These are phyloP conservation scores for Digitaria exilis DNA, from an alignment of 202 grass and related monocot genomes.

Conservation along the genomic window DNA sequence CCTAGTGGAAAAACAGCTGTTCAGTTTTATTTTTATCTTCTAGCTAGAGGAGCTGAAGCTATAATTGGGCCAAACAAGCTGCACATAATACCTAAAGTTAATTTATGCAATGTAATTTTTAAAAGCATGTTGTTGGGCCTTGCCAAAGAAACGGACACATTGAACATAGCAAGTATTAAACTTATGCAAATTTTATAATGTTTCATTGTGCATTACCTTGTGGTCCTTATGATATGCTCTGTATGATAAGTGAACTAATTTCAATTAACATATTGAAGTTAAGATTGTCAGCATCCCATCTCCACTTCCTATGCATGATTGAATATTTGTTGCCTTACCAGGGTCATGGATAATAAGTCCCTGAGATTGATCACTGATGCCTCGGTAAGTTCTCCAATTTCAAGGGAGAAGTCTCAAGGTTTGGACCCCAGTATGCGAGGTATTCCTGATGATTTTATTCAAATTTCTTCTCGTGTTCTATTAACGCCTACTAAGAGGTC, in stretches of 20 bases:
- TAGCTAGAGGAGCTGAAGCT: slow-evolving; percentile 30
- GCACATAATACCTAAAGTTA: not conserved
- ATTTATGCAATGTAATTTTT: not conserved
- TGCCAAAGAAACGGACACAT: slow-evolving; percentile 12
- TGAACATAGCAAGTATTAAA: slow-evolving; percentile 24
- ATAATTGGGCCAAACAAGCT: slow-evolving; percentile 13
- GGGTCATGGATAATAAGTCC: slow-evolving; percentile 96
- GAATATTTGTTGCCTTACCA: slow-evolving; percentile 47
- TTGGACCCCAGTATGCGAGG: slow-evolving; percentile 85
- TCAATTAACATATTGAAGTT: not conserved
- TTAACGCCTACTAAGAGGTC: slow-evolving; percentile 22
- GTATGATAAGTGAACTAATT: slow-evolving; percentile 18
- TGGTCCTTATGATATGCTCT: not conserved
- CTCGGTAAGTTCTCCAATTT: slow-evolving; percentile 86
- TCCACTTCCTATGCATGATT: slow-evolving; percentile 14
- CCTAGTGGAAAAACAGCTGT: not conserved
- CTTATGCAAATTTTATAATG: not conserved
- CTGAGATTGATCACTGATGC: slow-evolving; percentile 85
- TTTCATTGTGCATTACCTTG: slow-evolving; percentile 1
- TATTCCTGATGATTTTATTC: slow-evolving; percentile 46
- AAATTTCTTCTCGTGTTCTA: slow-evolving; percentile 26
- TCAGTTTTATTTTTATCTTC: slow-evolving; percentile 13
- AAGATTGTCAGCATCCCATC: slow-evolving; percentile 16
- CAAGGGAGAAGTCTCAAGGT: slow-evolving; percentile 79
- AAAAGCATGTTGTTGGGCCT: slow-evolving; percentile 8